Base-by-base conservation (phyloP, 139 green algal species). In the Klebsormidium nitens region DNA sequence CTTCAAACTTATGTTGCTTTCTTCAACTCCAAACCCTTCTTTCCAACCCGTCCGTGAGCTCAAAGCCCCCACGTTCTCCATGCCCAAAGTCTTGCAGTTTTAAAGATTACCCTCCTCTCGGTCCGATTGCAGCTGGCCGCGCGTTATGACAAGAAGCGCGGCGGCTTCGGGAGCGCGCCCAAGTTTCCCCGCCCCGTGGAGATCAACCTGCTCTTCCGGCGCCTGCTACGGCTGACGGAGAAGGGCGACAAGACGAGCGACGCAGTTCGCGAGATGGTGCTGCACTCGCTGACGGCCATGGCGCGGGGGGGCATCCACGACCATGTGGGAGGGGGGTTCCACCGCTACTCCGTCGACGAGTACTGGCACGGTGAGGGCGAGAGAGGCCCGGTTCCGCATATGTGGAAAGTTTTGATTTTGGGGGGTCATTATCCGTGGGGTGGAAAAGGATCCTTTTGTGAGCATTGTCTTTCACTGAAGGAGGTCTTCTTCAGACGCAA, bases 101-200 rank as follows among this genome's bases (percentile, higher is more conserved):
- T n/a, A n/a, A n/a, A n/a, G n/a, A n/a, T n/a, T n/a, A n/a, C n/a
- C n/a, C n/a, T n/a, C n/a, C n/a, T n/a, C n/a, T n/a, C n/a, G n/a
- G n/a, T n/a, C n/a, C n/a, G n/a, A n/a, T n/a, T n/a, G 35, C 31
- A 78, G 72, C 72, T 92, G 35, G 56, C 42, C 23, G 19, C 36
- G 3, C 69, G 79, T 14, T 96, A 87, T 50, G 90, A 96, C 50
- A 19, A 59, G 0, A 38, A 76, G 49, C 67, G 65, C 1, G 90
- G 90, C 5, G 90, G 91, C 0, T 96, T 96, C 74, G 88, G 91
- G 5, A 40, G 37, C 1, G 82, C 91, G 1, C 91, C 91, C 37
- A 96, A 96, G 78, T 96, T 96, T 68, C 91, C 91, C 0, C 80
- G 91, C 1, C 89, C 90, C 0, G 80, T 74, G 1, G 91, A 96